These are phyloP conservation scores for Hemileccinum impolitum DNA, from an alignment of 768 basidiomycete species.

Conservation along the genomic window DNA sequence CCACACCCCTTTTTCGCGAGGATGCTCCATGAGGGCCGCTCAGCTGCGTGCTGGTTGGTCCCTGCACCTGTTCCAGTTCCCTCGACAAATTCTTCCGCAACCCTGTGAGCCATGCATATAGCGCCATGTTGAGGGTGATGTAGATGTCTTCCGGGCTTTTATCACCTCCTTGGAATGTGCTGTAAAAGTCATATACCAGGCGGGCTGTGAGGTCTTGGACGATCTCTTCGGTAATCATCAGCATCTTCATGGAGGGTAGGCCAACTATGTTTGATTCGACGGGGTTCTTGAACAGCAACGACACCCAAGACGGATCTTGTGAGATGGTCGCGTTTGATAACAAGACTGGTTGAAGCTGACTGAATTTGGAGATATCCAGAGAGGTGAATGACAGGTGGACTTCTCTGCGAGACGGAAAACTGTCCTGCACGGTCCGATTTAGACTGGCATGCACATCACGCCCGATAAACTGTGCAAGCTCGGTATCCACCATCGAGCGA, in stretches of 20 bases:
- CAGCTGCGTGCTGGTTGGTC: constrained; percentile 46
- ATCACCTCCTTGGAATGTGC: constrained; percentile 57
- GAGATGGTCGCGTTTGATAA: constrained; percentile 35
- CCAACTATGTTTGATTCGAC: constrained; percentile 74
- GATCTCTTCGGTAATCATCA: constrained; percentile 71
- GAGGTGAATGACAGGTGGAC: constrained; percentile 70
- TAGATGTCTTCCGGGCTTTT: constrained; percentile 72
- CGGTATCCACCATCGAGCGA: constrained; percentile 71
- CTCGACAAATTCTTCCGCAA: constrained; percentile 71
- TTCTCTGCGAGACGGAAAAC: constrained; percentile 53
- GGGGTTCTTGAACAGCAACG: constrained; percentile 54
- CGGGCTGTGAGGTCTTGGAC: constrained; percentile 36
- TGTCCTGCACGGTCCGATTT: constrained; percentile 56
- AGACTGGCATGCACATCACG: constrained; percentile 67
- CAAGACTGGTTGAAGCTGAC: constrained; percentile 53
- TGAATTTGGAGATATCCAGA: constrained; percentile 73
- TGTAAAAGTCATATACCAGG: constrained; percentile 70
- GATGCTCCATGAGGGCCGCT: constrained; percentile 33
- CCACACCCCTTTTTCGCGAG: constrained; percentile 35
- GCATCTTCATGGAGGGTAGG: constrained; percentile 77
- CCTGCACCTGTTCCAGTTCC: constrained; percentile 74
- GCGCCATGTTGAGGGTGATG: constrained; percentile 77
- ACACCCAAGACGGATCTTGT: constrained; percentile 58
- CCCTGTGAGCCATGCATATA: constrained; percentile 79
- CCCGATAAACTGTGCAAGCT: constrained; percentile 74